Base-by-base conservation (phyloP, 2,329 filamentous ascomycete species). In the Penicillium sp. region DNA sequence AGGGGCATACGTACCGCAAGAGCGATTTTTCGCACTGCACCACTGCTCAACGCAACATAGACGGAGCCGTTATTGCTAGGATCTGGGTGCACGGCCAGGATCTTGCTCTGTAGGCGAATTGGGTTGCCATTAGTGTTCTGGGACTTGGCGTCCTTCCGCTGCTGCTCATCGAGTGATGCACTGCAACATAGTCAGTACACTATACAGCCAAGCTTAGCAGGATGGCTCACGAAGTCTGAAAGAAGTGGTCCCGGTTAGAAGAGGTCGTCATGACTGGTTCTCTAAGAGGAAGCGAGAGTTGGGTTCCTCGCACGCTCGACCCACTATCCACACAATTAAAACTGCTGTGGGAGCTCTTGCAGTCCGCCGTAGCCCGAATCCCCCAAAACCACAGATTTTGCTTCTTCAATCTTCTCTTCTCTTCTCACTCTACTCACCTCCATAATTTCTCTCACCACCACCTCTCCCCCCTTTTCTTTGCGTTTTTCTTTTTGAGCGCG, bases 81-180 rank as follows among this genome's bases (percentile, higher is more conserved):
- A 58, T 94, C 85, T 8, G 74, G 59, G 14, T 78, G 67, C 18
- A 85, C 76, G 17, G 84, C 86, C 36, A 95, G 74, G 41, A 96
- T 77, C 68, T 98, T 98, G 48, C 87, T 90, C 48, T 83, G 80
- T 40, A 95, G 74, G 39, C 73, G 73, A 51, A 95, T 79, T 3
- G 90, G 92, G 44, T 80, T 75, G 57, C 92, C 92, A 72, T 85
- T 75, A 47, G 81, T 84, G 67, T 96, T 98, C 60, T 85, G 86
- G 17, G 76, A 72, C 59, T 84, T 84, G 51, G 79, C 76, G 14
- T 80, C 78, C 60, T 85, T 86, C 47, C 88, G 69, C 42, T 69
- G 64, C 43, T 69, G 69, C 51, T 75, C 69, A 47, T 60, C 61
- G 30, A 67, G 51, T 16, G 75, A 68, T 30, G 75, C 68, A 42